Conservation (phyloP, 495 filamentous ascomycete genomes). For the Penicillium salamii region DNA sequence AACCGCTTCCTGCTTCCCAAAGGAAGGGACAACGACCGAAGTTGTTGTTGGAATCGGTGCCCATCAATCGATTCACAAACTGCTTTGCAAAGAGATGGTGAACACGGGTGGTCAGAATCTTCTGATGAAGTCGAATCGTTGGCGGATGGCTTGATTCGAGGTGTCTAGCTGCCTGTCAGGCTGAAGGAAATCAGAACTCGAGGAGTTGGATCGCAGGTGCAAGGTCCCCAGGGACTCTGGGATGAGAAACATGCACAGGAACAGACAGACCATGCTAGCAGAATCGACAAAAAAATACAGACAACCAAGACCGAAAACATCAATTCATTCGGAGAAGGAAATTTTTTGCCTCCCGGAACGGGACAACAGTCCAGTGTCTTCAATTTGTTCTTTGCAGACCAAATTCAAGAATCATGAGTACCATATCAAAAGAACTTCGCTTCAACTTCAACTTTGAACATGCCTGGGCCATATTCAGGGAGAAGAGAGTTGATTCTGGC, state of each 20-base stretch:
- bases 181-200: constrained; percentile 10
- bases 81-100: constrained; percentile 62
- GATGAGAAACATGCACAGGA: constrained; percentile 45
- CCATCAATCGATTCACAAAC: constrained; percentile 58
- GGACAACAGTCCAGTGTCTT: constrained; percentile 38
- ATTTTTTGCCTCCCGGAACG: constrained; percentile 35
- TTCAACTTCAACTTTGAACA: constrained; percentile 27
- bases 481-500: constrained; percentile 43
- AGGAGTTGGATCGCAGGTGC: constrained; percentile 40
- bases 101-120: constrained; percentile 68
- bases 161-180: constrained; percentile 36
- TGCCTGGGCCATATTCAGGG: constrained; percentile 27
- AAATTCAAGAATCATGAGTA: constrained; percentile 25
- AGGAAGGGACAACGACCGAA: constrained; percentile 29
- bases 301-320: constrained; percentile 21
- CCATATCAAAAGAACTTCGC: constrained; percentile 45
- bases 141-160: constrained; percentile 54
- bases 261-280: constrained; percentile 22
- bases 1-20: constrained; percentile 59
- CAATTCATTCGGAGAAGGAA: constrained; percentile 17
- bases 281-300: constrained; percentile 21
- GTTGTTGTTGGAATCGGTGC: constrained; percentile 54
- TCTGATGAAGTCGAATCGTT: constrained; percentile 43
- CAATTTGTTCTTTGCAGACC: constrained; percentile 12
- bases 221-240: constrained; percentile 40